Evolutionary conservation across 257 asterid genomes (phyloP).

Genomic region (Forsythia viridissima): DNA sequence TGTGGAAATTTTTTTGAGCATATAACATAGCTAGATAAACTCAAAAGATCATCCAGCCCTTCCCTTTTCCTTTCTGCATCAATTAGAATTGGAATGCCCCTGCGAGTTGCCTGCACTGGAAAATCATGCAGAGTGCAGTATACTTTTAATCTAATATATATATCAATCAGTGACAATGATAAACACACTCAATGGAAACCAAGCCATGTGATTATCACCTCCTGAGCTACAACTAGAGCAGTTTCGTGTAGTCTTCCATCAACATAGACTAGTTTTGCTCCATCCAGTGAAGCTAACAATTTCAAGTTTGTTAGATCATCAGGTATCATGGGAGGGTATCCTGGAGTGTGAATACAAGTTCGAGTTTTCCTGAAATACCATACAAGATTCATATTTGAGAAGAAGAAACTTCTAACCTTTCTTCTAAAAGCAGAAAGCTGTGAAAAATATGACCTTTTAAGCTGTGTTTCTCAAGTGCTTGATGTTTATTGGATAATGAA

Average conservation of each 20-base stretch:
- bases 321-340: conserved; percentile 90
- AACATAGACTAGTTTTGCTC: conserved; percentile 70
- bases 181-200: conserved; percentile 6
- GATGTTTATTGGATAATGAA: background rate
- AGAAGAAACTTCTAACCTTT: background rate
- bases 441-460: background rate
- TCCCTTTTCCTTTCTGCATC: conserved; percentile 94
- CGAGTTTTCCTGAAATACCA: conserved; percentile 80
- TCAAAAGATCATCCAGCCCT: conserved; percentile 84
- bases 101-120: conserved; percentile 94
- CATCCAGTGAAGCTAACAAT: conserved; percentile 63
- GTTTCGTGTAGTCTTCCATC: conserved; percentile 86
- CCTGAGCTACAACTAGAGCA: conserved; percentile 75
- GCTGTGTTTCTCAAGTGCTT: background rate
- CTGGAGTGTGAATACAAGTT: conserved; percentile 96
- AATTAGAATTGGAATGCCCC: conserved; percentile 81
- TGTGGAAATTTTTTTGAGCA: conserved; percentile 92
- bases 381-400: background rate
- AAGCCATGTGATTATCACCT: conserved; percentile 55
- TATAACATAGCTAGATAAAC: conserved; percentile 60
- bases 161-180: conserved; percentile 6
- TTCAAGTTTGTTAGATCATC: conserved; percentile 69
- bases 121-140: conserved; percentile 43
- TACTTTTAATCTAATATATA: conserved; percentile 26
- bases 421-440: background rate